phyloP scores from a whole-genome alignment of 441 rosid species.

The Croton laevigatus region DNA sequence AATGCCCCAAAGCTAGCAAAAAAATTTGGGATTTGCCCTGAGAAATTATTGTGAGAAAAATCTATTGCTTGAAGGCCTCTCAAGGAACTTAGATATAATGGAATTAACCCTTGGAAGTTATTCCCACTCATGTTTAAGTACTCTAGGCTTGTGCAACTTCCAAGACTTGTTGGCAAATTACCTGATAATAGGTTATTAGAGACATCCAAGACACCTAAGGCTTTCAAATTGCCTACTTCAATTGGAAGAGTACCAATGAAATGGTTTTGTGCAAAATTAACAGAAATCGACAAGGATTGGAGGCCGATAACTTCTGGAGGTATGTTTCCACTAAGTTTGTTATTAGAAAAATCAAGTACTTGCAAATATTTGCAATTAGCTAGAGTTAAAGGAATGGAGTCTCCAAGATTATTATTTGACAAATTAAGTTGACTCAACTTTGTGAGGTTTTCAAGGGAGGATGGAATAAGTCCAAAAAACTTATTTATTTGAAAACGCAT shows the following conservation, averaged over 20 bases:
- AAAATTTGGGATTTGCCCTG: background rate
- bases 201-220: background rate
- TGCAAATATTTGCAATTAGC: background rate
- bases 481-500: slow-evolving; percentile 10
- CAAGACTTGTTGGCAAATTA: background rate
- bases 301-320: too few relatives aligned
- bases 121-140: background rate
- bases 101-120: background rate
- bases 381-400: slow-evolving; percentile 11
- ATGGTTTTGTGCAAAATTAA: background rate
- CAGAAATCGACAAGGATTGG: background rate
- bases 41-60: background rate
- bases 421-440: slow-evolving; percentile 10
- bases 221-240: slow-evolving; percentile 6
- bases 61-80: background rate
- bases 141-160: slow-evolving; percentile 3
- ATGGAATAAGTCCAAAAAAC: slow-evolving; percentile 37
- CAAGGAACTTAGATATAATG: background rate
- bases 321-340: too few relatives aligned
- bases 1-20: background rate
- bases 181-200: background rate
- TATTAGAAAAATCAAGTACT: too few relatives aligned
- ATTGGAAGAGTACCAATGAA: background rate
- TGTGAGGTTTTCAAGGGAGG: slow-evolving; percentile 30
- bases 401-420: slow-evolving; percentile 26